phyloP scores from a whole-genome alignment of 2,329 filamentous ascomycete genomes.

The Microthyrium microscopicum region DNA sequence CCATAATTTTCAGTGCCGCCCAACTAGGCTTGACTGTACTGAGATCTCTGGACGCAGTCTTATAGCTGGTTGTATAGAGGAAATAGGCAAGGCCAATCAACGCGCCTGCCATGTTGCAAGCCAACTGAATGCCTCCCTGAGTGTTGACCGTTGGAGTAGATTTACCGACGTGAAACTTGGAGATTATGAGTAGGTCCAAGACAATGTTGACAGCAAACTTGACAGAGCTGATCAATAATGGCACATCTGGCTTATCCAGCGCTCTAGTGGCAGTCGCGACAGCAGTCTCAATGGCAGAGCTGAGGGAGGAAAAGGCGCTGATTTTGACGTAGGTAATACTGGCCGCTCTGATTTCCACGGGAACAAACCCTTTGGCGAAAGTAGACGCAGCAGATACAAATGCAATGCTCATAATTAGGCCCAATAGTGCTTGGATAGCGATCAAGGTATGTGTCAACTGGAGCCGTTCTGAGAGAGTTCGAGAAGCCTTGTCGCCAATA shows the following conservation, averaged over 20 bases:
- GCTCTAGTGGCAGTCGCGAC: conserved; percentile 45
- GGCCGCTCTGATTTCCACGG: conserved; percentile 35
- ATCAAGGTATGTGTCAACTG: conserved; percentile 44
- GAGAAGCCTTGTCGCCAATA: conserved; percentile 46
- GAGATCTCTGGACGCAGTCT: neutral
- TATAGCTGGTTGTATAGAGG: conserved; percentile 24
- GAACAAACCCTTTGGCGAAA: conserved; percentile 48
- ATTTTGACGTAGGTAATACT: conserved; percentile 51
- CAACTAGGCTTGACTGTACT: conserved; percentile 20
- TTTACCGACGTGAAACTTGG: conserved; percentile 42
- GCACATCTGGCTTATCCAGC: conserved; percentile 52
- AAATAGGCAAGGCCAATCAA: conserved; percentile 44
- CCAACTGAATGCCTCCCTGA: conserved; percentile 46
- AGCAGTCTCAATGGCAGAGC: conserved; percentile 45
- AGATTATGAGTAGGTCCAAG: conserved; percentile 50
- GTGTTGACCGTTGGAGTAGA: conserved; percentile 42
- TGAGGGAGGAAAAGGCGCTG: conserved; percentile 43
- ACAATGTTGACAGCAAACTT: conserved; percentile 52
- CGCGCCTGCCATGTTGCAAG: conserved; percentile 41
- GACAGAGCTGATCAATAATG: conserved; percentile 44
- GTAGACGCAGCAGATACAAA: conserved; percentile 37
- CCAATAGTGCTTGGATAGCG: conserved; percentile 36
- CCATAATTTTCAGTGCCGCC: conserved; percentile 31
- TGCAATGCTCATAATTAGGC: conserved; percentile 41
- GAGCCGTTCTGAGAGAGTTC: conserved; percentile 34